These are phyloP conservation scores for Candida coquimbonensis DNA, from an alignment of 805 yeast species.

Conservation along the genomic window DNA sequence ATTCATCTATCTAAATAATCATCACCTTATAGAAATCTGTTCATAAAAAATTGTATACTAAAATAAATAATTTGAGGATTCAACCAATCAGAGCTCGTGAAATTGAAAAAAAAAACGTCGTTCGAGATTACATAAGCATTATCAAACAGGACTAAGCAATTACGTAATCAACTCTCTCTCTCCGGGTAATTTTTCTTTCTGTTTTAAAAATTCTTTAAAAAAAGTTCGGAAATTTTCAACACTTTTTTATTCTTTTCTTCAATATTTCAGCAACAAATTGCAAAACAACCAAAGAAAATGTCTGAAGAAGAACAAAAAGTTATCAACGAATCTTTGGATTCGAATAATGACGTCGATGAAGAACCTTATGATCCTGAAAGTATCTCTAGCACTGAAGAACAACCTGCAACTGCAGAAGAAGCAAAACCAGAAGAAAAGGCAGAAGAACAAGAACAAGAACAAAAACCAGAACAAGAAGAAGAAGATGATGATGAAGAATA, in stretches of 20 bases:
- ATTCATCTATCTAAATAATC: too few relatives aligned
- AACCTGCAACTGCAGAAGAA: background rate
- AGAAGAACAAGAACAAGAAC: background rate
- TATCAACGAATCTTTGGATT: too few relatives aligned
- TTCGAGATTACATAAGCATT: background rate
- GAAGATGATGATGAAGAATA: constrained; percentile 8
- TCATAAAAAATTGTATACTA: background rate
- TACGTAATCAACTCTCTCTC: too few relatives aligned
- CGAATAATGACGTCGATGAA: too few relatives aligned
- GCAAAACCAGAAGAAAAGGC: background rate
- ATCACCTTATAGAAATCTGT: background rate
- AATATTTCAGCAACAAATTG: too few relatives aligned
- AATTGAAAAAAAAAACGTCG: background rate
- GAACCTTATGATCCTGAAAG: background rate
- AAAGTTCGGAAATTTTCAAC: too few relatives aligned
- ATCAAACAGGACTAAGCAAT: too few relatives aligned
- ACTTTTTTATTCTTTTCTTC: too few relatives aligned
- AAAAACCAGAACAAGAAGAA: constrained; percentile 5
- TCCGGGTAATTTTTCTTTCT: too few relatives aligned
- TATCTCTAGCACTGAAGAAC: background rate
- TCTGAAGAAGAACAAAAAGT: background rate
- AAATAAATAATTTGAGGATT: background rate
- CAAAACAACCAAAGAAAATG: background rate
- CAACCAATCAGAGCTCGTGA: background rate
- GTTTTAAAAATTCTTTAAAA: too few relatives aligned